Conservation (phyloP, 2,329 filamentous ascomycete species). For the Aspergillus ibericus region DNA sequence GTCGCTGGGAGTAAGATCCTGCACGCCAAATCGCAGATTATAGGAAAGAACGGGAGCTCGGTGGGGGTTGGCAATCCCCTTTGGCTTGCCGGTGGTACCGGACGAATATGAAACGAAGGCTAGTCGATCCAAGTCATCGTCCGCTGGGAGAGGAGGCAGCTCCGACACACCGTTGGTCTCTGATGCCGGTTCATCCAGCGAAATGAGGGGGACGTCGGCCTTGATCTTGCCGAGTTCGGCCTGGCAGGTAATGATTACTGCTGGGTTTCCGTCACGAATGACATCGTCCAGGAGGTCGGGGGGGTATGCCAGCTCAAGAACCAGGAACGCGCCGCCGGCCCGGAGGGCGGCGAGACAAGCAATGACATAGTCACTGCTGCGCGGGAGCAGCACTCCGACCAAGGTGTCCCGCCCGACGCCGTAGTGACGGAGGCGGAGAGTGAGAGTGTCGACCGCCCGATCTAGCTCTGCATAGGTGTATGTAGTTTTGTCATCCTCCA, state of each 20-base stretch:
- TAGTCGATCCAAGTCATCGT: slow-evolving; percentile 70
- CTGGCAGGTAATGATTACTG: slow-evolving; percentile 67
- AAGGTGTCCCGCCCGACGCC: slow-evolving; percentile 72
- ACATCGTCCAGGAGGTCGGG: slow-evolving; percentile 72
- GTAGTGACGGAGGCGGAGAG: slow-evolving; percentile 62
- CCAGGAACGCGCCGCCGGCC: slow-evolving; percentile 76
- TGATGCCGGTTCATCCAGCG: slow-evolving; percentile 55
- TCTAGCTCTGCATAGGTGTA: slow-evolving; percentile 76
- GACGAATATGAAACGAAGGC: slow-evolving; percentile 81
- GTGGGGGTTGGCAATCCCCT: slow-evolving; percentile 79
- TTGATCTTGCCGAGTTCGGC: slow-evolving; percentile 67
- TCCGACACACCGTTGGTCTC: slow-evolving; percentile 42
- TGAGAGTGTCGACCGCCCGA: slow-evolving; percentile 63
- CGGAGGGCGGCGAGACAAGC: slow-evolving; percentile 75
- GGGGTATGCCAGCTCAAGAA: slow-evolving; percentile 77
- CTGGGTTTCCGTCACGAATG: slow-evolving; percentile 71
- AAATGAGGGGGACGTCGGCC: slow-evolving; percentile 59
- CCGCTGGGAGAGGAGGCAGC: slow-evolving; percentile 55
- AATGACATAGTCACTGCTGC: slow-evolving; percentile 77
- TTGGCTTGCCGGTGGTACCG: slow-evolving; percentile 75
- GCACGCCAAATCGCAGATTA: slow-evolving; percentile 67
- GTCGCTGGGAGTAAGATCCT: slow-evolving; percentile 69
- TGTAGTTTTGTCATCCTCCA: slow-evolving; percentile 67
- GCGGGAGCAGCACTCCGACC: slow-evolving; percentile 72
- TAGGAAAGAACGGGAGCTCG: slow-evolving; percentile 73